Conservation (phyloP, 805 yeast genomes). For the Nakazawaea wyomingensis region DNA sequence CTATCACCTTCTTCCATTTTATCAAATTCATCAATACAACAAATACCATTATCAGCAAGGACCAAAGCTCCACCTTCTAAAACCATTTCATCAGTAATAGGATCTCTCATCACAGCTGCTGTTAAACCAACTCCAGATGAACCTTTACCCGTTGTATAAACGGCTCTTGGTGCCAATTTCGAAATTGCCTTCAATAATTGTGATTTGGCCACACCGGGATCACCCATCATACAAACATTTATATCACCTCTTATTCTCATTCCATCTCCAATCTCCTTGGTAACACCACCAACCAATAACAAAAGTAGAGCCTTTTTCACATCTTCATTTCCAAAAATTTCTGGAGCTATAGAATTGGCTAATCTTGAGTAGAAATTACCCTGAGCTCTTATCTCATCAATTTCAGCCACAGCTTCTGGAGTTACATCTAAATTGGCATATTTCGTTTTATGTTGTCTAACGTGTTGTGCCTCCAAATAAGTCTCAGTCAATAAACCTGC, state of each 20-base stretch:
- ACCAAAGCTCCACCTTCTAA: slow-evolving; percentile 98
- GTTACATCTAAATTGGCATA: slow-evolving; percentile 63
- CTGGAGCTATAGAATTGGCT: slow-evolving; percentile 93
- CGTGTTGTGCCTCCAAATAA: slow-evolving; percentile 80
- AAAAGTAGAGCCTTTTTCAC: slow-evolving; percentile 86
- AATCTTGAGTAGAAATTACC: slow-evolving; percentile 77
- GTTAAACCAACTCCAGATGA: slow-evolving; percentile 98
- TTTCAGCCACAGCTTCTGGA: slow-evolving; percentile 48
- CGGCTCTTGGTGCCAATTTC: slow-evolving; percentile 93
- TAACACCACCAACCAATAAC: slow-evolving; percentile 90
- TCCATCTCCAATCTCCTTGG: slow-evolving; percentile 93
- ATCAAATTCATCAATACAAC: slow-evolving; percentile 98
- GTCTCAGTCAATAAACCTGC: slow-evolving; percentile 96
- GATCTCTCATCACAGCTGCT: slow-evolving; percentile 98
- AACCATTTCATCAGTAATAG: slow-evolving; percentile 98
- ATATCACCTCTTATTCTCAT: slow-evolving; percentile 97
- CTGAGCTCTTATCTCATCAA: slow-evolving; percentile 46
- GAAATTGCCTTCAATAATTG: slow-evolving; percentile 88
- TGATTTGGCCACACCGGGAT: slow-evolving; percentile 99
- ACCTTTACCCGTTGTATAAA: slow-evolving; percentile 97
- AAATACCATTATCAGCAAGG: slow-evolving; percentile 93
- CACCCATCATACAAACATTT: slow-evolving; percentile 95
- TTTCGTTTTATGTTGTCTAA: slow-evolving; percentile 84
- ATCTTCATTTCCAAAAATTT: slow-evolving; percentile 90
- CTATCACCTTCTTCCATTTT: slow-evolving; percentile 97